Base-by-base conservation (phyloP, 257 asterid species). In the Rehmannia glutinosa region DNA sequence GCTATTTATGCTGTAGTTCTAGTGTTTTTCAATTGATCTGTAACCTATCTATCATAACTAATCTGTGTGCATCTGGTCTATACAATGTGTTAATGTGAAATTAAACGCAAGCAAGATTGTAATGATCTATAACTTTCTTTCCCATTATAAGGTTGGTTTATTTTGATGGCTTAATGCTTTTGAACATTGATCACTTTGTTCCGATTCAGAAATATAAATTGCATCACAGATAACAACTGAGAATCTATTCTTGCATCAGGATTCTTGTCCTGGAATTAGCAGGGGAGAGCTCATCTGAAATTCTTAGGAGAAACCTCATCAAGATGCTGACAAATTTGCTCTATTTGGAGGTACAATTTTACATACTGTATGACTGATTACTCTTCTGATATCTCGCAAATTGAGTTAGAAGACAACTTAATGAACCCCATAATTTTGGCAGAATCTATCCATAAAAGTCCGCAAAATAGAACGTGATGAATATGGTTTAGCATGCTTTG, bases 391-490 rank as follows among this genome's bases (percentile, higher is more conserved):
- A 35, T 56, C 64, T 33, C 36, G 17, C 17, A 41, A 61, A 68
- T 28, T 63, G 54, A 66, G 59, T 36, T 70, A 36, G 71, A 66
- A 72, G 47, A 51, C 67, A 43, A 67, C 70, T 52, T 64, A 30
- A n/a, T 33, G 55, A 69, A 65, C 24, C 53, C n/a, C 17, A 1
- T 71, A 36, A 47, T 46, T 59, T 72, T 62, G 78, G 75, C 96
- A 92, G 97, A 67, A 79, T 43, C 73, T 92, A 65, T 84, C 87
- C 62, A 71, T 89, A 66, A 89, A 83, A 76, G 75, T 87, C 24
- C 87, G 94, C 6, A 92, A 81, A 73, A 63, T 80, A 52, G 84
- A 66, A 10, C 8, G 19, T 52, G 80, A 74, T 66, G 55, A 71
- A 15, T 69, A 20, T 72, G 72, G 69, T 59, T 62, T 83, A 42